These are phyloP conservation scores for Solanum virginianum DNA, from an alignment of 257 asterid species.

Conservation along the genomic window DNA sequence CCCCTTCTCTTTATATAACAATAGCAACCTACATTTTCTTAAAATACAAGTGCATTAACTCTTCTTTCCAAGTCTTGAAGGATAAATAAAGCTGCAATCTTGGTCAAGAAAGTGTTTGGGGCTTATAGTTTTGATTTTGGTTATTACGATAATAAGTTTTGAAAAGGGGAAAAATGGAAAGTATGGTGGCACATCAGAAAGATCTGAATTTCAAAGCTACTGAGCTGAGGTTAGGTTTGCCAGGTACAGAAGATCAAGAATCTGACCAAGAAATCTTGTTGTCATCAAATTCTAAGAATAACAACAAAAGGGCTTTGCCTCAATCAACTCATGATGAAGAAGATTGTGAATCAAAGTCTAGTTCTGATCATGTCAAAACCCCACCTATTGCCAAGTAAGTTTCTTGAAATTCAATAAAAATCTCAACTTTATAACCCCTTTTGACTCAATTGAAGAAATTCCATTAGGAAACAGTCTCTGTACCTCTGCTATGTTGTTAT, in stretches of 20 bases:
- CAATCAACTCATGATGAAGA: slow-evolving; percentile 10
- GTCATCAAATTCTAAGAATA: slow-evolving; percentile 16
- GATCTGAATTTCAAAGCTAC: slow-evolving; percentile 66
- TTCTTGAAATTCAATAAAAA: background rate
- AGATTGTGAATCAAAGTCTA: slow-evolving; percentile 8
- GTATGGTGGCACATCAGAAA: slow-evolving; percentile 8
- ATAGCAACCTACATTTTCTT: slow-evolving; percentile 3
- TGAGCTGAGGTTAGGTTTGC: slow-evolving; percentile 73
- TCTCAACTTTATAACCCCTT: background rate
- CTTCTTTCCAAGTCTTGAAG: background rate
- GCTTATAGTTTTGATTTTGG: background rate
- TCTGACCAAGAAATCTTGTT: slow-evolving; percentile 9
- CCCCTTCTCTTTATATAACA: background rate
- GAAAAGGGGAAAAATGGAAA: slow-evolving; percentile 12
- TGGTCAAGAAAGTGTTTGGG: background rate
- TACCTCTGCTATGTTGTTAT: no score
- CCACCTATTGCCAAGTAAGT: slow-evolving; percentile 60
- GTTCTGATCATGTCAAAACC: slow-evolving; percentile 17
- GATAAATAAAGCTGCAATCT: background rate
- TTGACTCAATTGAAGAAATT: background rate
- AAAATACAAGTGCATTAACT: background rate
- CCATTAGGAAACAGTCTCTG: no score
- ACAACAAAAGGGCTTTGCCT: slow-evolving; percentile 42
- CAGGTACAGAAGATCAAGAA: slow-evolving; percentile 40
- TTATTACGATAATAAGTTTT: background rate